These are phyloP conservation scores for Bretschneidera sinensis DNA, from an alignment of 345 rosid species.

Conservation along the genomic window DNA sequence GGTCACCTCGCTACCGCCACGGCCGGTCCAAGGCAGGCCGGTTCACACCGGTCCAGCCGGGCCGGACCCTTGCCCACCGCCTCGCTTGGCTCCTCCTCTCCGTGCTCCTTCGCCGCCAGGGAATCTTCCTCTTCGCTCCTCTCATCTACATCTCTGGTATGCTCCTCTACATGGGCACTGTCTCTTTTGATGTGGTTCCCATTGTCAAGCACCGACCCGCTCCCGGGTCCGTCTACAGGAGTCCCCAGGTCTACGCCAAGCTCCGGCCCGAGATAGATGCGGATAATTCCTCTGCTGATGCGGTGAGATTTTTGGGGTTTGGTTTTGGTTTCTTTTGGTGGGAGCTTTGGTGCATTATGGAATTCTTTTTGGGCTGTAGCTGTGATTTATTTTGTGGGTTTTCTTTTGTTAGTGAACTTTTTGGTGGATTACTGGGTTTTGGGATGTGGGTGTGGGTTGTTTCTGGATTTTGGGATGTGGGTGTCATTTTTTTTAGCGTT, in stretches of 20 bases:
- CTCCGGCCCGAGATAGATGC: constrained; percentile 84
- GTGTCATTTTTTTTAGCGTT: neutral
- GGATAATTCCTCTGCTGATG: constrained; percentile 89
- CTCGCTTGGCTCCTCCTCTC: constrained; percentile 82
- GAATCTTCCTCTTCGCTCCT: constrained; percentile 87
- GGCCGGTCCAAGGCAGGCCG: constrained; percentile 57
- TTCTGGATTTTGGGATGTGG: constrained; percentile 1
- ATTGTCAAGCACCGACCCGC: constrained; percentile 56
- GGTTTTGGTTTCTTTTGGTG: constrained; percentile 11
- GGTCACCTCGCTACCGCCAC: constrained; percentile 84
- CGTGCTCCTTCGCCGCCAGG: constrained; percentile 88
- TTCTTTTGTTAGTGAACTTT: constrained; percentile 7
- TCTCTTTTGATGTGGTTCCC: constrained; percentile 78
- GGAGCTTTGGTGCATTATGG: neutral
- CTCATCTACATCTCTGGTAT: constrained; percentile 88
- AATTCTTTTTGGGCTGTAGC: neutral
- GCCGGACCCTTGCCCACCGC: constrained; percentile 65
- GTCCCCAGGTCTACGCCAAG: constrained; percentile 86
- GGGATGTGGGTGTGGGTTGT: constrained; percentile 6
- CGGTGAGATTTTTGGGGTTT: constrained; percentile 45
- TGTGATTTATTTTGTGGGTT: neutral
- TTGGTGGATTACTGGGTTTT: constrained; percentile 3
- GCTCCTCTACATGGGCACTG: constrained; percentile 93
- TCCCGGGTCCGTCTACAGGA: constrained; percentile 84
- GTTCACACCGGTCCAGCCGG: constrained; percentile 43